These are phyloP conservation scores for Eustoma russellianum DNA, from an alignment of 257 asterid genomes.

Conservation along the genomic window DNA sequence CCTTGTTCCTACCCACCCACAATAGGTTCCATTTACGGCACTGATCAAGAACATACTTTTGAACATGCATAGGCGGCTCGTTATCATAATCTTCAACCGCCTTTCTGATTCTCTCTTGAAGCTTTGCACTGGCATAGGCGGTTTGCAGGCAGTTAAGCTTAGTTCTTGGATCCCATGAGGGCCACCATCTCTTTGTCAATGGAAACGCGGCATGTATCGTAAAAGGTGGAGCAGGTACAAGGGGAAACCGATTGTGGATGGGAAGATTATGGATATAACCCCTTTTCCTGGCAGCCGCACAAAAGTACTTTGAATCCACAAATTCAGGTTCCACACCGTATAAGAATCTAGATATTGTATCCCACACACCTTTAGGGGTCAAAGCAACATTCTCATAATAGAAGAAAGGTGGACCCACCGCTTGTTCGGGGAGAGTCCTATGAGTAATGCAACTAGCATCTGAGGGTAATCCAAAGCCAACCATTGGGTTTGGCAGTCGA, in stretches of 20 bases:
- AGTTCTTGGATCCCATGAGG: constrained; percentile 34
- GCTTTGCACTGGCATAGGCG: constrained; percentile 29
- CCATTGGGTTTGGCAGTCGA: constrained; percentile 34
- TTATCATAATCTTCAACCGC: constrained; percentile 21
- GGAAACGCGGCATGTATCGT: constrained; percentile 40
- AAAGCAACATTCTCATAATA: constrained; percentile 45
- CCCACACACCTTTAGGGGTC: constrained; percentile 42
- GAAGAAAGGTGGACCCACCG: constrained; percentile 33
- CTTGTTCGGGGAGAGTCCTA: constrained; percentile 30
- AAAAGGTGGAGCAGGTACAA: constrained; percentile 28
- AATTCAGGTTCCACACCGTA: constrained; percentile 34
- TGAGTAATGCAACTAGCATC: constrained; percentile 4
- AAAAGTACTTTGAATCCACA: constrained; percentile 37
- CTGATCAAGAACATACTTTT: constrained; percentile 41
- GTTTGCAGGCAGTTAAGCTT: constrained; percentile 41
- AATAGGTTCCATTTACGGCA: constrained; percentile 85
- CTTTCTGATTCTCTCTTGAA: constrained; percentile 34
- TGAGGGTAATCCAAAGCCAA: constrained; percentile 35
- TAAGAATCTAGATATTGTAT: constrained; percentile 16
- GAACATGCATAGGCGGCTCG: constrained; percentile 49
- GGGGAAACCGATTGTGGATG: constrained; percentile 22
- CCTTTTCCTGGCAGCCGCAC: constrained; percentile 37
- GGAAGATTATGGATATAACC: constrained; percentile 44
- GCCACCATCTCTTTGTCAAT: constrained; percentile 40
- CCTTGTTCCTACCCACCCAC: constrained; percentile 83